Conservation (phyloP, 2,329 filamentous ascomycete genomes). For the Fusarium ambrosium region DNA sequence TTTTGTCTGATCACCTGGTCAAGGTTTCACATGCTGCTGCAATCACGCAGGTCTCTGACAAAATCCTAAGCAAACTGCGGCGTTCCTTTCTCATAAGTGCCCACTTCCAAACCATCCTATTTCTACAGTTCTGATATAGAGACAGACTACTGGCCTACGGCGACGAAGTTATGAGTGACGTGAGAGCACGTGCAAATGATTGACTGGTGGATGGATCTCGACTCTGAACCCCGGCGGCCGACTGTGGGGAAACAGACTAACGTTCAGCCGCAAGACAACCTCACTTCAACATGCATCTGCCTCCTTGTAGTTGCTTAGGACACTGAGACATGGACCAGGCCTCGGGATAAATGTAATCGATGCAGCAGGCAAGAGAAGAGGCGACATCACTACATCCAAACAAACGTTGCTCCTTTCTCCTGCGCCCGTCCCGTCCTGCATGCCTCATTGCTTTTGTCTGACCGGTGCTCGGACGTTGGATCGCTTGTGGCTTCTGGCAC, state of each 20-base stretch:
- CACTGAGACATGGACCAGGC: neutral
- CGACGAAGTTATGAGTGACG: neutral
- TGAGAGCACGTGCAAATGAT: neutral
- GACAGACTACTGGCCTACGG: neutral
- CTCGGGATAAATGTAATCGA: neutral
- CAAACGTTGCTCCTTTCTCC: neutral
- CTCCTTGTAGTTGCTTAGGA: neutral
- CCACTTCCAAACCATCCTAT: neutral
- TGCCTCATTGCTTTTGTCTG: constrained; percentile 32
- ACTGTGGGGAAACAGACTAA: neutral
- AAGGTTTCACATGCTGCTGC: neutral
- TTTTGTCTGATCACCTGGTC: neutral
- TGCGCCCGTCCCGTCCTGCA: constrained; percentile 26
- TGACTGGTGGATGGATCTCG: neutral
- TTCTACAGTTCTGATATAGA: neutral
- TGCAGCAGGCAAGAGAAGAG: neutral
- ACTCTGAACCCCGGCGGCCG: neutral
- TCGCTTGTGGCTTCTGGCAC: neutral
- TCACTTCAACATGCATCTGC: neutral
- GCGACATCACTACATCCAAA: neutral
- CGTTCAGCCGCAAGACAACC: constrained; percentile 6
- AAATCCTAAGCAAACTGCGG: neutral
- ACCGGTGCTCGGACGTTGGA: constrained; percentile 10
- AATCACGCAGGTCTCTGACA: neutral
- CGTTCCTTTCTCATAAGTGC: neutral